Base-by-base conservation (phyloP, 176 grass and related monocot species). In the Oryza meridionalis region DNA sequence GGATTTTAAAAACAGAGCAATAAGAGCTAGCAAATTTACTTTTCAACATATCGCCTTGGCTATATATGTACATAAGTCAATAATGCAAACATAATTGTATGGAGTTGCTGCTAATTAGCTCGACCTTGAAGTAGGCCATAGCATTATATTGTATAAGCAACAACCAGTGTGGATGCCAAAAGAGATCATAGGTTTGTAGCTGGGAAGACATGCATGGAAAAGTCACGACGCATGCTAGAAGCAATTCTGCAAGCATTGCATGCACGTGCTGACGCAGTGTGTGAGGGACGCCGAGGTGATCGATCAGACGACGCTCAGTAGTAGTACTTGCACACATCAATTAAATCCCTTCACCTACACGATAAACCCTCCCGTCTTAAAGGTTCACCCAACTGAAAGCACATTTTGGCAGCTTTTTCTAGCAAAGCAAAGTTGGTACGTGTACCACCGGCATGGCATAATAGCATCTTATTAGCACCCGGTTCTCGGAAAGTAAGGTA, bases 391-490 rank as follows among this genome's bases (percentile, higher is more conserved):
- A 73, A 82, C 84, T 46, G 37, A 69, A 86, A 90, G 83, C 84
- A 61, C 78, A 77, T 35, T 85, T 73, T 77, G 88, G 59, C 84
- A 82, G 88, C 88, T 73, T 90, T 90, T 90, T 67, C 79, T 61
- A 78, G 73, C 21, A 67, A 90, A 86, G 88, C 88, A 82, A 82
- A 90, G 88, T 65, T 76, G 83, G 42, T 64, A 51, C 49, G 17
- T 85, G 82, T 72, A 35, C 73, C 47, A 65, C 83, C 77, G 49
- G 21, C 82, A 70, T 84, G 75, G 47, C 75, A 50, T 65, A 74
- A 32, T 84, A 37, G 87, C 76, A 84, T 84, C 29, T 31, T 31
- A 81, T 69, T 70, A 79, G 87, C 76, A 84, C 80, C 87, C 32
- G 46, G 73, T 88, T 80, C 76, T 75, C 37, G 31, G 65, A 81